Base-by-base conservation (phyloP, 257 asterid species). In the Verbena officinalis region DNA sequence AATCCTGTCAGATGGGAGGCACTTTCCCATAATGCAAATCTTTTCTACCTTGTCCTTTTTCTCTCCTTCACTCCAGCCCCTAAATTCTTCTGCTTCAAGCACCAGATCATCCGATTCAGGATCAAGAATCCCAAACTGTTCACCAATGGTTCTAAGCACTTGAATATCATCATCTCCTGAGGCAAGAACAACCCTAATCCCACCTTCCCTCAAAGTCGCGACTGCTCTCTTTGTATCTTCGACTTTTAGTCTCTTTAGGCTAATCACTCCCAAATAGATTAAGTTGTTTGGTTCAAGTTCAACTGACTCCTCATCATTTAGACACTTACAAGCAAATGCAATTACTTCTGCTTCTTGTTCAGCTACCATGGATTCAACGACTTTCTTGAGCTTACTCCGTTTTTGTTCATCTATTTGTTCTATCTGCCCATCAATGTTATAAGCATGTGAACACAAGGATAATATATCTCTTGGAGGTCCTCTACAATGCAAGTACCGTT, bases 321-420 rank as follows among this genome's bases (percentile, higher is more conserved):
- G n/a, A n/a, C n/a, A 44, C 15, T 43, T 5, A 11, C 51, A n/a
- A 21, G 85, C 79, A 34, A 22, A 80, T 31, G 80, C 81, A 15
- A 76, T 58, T 30, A 53, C 72, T 7, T 48, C 55, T 14, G 43
- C 48, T n/a, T 39, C 59, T n/a, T n/a, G n/a, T 46, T 60, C 72
- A 6, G 31, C 46, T 34, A n/a, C n/a, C n/a, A 71, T 72, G 34
- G 5, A 0, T 1, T 31, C 9, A n/a, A 21, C 30, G 1, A 30
- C 60, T 14, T 16, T 12, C 46, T 30, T 49, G 16, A 72, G 7
- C 8, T 5, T 36, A 1, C 8, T 5, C 11, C 7, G 3, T 9
- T 36, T 50, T 11, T 5, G 24, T 1, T 0, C 73, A 45, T 68
- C 70, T 0, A 77, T 43, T 30, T 42, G 15, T 7, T 21, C 36